These are phyloP conservation scores for Alloascoidea hylecoeti DNA, from an alignment of 805 yeast genomes.

Conservation along the genomic window DNA sequence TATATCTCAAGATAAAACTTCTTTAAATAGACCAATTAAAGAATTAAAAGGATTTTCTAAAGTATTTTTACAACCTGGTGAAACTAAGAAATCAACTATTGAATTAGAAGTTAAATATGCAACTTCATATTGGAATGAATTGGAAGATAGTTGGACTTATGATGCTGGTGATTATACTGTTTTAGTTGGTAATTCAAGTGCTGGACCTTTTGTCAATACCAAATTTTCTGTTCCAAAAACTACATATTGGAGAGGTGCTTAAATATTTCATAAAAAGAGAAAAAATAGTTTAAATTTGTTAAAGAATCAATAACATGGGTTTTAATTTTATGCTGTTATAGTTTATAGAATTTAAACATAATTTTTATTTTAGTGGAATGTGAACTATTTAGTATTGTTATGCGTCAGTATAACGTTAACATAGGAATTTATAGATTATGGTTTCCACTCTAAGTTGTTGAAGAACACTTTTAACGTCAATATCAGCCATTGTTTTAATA, in stretches of 20 bases:
- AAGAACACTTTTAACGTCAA: too few species aligned
- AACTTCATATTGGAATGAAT: slow-evolving; percentile 38
- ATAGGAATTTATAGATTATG: too few species aligned
- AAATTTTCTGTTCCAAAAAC: background rate
- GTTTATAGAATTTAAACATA: too few species aligned
- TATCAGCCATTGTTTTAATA: too few species aligned
- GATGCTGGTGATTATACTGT: slow-evolving; percentile 37
- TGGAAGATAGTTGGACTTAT: slow-evolving; percentile 31
- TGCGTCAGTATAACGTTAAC: too few species aligned
- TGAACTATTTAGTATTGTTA: too few species aligned
- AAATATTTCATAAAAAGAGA: too few species aligned
- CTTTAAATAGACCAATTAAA: slow-evolving; percentile 35
- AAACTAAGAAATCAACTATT: slow-evolving; percentile 21
- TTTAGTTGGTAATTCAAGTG: slow-evolving; percentile 26
- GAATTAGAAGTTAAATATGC: slow-evolving; percentile 31
- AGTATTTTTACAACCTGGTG: slow-evolving; percentile 30
- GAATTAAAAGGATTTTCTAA: slow-evolving; percentile 48
- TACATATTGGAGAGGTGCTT: background rate
- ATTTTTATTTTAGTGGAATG: too few species aligned
- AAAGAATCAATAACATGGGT: too few species aligned
- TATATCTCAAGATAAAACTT: slow-evolving; percentile 21
- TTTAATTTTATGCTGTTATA: too few species aligned
- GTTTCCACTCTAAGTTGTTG: too few species aligned
- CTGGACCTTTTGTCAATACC: background rate
- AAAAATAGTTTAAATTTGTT: too few species aligned